Percentiles rank a stretch among this genome's conserved stretches.
Conservation (phyloP, 2,329 filamentous ascomycete species). For the Neofusicoccum laricinum region DNA sequence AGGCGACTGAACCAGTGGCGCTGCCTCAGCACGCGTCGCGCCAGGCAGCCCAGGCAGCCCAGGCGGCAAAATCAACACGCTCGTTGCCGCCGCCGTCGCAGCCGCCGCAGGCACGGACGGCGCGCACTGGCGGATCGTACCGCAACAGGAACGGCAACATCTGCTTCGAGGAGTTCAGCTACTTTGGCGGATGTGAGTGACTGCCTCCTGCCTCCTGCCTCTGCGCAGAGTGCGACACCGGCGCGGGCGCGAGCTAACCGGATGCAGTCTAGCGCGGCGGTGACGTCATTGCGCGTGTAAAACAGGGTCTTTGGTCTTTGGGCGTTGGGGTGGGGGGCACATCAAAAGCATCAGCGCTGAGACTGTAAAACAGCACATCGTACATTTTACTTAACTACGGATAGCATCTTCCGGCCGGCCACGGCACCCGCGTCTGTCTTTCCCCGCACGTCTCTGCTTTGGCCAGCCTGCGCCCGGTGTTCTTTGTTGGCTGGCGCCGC, state of each 20-base stretch:
- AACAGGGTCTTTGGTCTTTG: neutral
- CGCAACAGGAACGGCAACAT: constrained; percentile 15
- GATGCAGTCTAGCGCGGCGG: neutral
- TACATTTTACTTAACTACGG: neutral
- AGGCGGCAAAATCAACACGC: too few species aligned
- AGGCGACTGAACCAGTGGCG: too few species aligned
- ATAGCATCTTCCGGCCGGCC: neutral
- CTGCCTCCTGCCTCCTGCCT: neutral
- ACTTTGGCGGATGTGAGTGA: constrained; percentile 6
- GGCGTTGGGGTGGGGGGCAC: neutral
- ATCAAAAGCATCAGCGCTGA: too few species aligned
- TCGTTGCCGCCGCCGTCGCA: neutral
- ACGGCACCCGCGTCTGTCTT: neutral
- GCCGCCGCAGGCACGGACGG: neutral
- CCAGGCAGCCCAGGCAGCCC: too few species aligned
- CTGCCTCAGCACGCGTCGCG: too few species aligned
- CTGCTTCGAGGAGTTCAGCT: constrained; percentile 14
- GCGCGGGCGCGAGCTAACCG: neutral
- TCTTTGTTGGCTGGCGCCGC: neutral
- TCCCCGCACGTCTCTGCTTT: neutral
- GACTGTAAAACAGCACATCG: neutral
- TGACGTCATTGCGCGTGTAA: neutral
- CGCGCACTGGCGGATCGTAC: constrained; percentile 10
- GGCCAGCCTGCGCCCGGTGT: neutral
- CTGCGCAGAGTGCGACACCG: constrained; percentile 2